phyloP scores from a whole-genome alignment of 345 rosid genomes.

The Gossypium arboreum region DNA sequence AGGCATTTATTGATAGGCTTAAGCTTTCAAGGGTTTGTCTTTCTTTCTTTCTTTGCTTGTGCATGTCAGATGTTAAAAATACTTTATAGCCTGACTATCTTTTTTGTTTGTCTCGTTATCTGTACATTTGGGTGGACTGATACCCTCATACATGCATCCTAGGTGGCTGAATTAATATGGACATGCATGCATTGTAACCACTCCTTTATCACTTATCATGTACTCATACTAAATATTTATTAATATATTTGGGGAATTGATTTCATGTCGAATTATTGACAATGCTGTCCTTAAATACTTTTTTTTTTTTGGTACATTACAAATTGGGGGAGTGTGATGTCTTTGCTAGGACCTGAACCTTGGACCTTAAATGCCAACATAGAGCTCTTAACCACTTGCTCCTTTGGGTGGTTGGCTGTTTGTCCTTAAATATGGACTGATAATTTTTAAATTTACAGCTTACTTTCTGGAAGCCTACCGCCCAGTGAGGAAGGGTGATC shows the following conservation, averaged over 20 bases:
- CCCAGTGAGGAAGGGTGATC: constrained; percentile 92
- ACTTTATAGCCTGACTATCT: not conserved
- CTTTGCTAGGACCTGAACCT: too few species aligned
- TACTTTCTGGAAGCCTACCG: constrained; percentile 90
- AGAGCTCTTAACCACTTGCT: too few species aligned
- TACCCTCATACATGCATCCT: not conserved
- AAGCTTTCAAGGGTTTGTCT: not conserved
- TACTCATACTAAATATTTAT: not conserved
- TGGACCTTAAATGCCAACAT: too few species aligned
- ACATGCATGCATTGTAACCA: not conserved
- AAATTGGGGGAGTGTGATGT: too few species aligned
- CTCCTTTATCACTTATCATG: not conserved
- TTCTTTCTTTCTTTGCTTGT: not conserved
- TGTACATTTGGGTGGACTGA: not conserved
- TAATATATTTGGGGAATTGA: not conserved
- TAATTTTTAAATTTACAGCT: constrained; percentile 44
- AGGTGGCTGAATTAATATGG: not conserved
- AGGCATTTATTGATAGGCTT: not conserved
- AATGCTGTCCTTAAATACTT: constrained; percentile 4
- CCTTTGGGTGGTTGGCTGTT: too few species aligned
- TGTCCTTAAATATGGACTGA: constrained; percentile 12
- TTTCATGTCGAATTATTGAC: not conserved
- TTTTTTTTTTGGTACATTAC: too few species aligned
- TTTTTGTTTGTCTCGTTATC: too few species aligned
- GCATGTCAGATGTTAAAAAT: not conserved